phyloP scores from a whole-genome alignment of 768 basidiomycete species.

The Candolleomyces efflorescens region DNA sequence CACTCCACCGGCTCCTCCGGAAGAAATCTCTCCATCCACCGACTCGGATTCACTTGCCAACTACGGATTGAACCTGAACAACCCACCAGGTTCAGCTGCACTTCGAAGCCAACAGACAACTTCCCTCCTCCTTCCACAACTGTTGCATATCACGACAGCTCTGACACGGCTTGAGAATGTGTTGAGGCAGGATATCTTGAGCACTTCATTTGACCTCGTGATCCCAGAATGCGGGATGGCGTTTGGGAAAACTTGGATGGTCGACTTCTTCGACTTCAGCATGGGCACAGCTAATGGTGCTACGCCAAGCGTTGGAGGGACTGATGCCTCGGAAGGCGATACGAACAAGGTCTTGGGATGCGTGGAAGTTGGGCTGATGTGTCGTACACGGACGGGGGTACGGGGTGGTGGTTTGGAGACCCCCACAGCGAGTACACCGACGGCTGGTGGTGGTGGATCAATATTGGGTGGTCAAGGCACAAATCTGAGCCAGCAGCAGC shows the following conservation, averaged over 20 bases:
- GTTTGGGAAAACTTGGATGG: conserved; percentile 40
- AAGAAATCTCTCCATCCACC: neutral
- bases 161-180: conserved; percentile 62
- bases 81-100: neutral
- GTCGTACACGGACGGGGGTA: conserved; percentile 38
- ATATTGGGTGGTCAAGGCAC: conserved; percentile 2
- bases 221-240: conserved; percentile 38
- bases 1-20: conserved; percentile 6
- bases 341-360: conserved; percentile 5
- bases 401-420: conserved; percentile 4
- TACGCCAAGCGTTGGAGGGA: conserved; percentile 47
- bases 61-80: conserved; percentile 6
- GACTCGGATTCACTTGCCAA: conserved; percentile 24
- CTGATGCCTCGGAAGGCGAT: conserved; percentile 50
- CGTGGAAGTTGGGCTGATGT: conserved; percentile 58
- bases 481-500: conserved; percentile 8
- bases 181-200: conserved; percentile 71
- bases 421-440: neutral
- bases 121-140: conserved; percentile 29
- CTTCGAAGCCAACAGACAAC: conserved; percentile 6
- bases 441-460: neutral
- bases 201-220: conserved; percentile 69
- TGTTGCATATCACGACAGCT: conserved; percentile 61
- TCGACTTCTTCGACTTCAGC: conserved; percentile 50
- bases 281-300: neutral